A percentile compares a stretch with the other conserved stretches of the same genome.
These are phyloP conservation scores for Fonsecaea pugnacius DNA, from an alignment of 2,329 filamentous ascomycete species.

Conservation along the genomic window DNA sequence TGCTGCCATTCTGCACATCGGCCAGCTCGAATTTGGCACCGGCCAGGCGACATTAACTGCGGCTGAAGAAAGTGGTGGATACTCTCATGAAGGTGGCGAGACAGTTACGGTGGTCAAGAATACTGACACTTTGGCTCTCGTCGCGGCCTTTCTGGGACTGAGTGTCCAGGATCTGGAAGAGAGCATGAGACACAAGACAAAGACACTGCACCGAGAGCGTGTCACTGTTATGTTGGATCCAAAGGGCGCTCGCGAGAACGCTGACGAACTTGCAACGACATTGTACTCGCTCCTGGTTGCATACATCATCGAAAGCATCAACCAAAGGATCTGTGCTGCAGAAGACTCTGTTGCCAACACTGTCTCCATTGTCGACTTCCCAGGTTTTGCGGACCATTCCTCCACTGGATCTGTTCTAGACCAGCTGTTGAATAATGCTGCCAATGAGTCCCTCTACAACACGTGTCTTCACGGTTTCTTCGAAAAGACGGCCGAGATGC, in stretches of 20 bases:
- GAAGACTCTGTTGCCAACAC: constrained; percentile 93
- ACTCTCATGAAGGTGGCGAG: constrained; percentile 91
- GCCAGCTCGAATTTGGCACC: constrained; percentile 90
- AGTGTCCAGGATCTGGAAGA: constrained; percentile 78
- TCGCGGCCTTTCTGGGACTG: constrained; percentile 94
- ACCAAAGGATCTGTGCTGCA: constrained; percentile 81
- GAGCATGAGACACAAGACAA: constrained; percentile 92
- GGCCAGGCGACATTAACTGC: constrained; percentile 76
- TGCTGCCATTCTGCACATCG: constrained; percentile 93
- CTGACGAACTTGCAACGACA: constrained; percentile 90
- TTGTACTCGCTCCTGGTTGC: constrained; percentile 92
- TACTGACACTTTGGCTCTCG: constrained; percentile 80
- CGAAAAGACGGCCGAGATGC: constrained; percentile 86
- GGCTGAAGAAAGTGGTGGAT: constrained; percentile 91
- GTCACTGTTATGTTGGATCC: constrained; percentile 99
- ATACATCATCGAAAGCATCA: constrained; percentile 90
- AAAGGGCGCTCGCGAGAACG: constrained; percentile 83
- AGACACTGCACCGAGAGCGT: constrained; percentile 91
- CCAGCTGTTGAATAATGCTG: constrained; percentile 92
- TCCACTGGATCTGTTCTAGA: constrained; percentile 85
- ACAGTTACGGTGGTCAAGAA: constrained; percentile 87
- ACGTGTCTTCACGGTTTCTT: constrained; percentile 95
- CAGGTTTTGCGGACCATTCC: constrained; percentile 84
- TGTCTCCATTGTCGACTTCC: constrained; percentile 93
- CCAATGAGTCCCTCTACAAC: constrained; percentile 89